Conservation (phyloP, 805 yeast genomes). For the Kuraishia molischiana region DNA sequence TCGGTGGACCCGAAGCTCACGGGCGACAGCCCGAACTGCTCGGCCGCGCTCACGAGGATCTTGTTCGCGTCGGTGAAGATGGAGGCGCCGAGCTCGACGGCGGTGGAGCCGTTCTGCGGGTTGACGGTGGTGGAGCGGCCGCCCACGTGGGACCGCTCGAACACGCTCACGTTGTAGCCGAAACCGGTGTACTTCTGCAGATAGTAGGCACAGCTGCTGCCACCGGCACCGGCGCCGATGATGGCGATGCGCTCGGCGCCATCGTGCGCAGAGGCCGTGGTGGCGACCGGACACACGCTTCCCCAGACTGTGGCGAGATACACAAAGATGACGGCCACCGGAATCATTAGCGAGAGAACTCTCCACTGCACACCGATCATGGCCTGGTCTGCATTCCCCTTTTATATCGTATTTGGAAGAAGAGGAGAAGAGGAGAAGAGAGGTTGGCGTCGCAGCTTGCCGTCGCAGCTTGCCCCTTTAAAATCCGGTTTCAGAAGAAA, state of each 20-base stretch:
- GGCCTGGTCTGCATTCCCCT: no score
- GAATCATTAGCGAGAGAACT: no score
- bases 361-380: no score
- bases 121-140: constrained; percentile 32
- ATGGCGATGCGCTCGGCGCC: constrained; percentile 22
- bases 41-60: constrained; percentile 26
- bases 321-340: no score
- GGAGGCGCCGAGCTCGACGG: constrained; percentile 36
- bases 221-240: constrained; percentile 45
- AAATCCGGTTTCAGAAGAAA: no score
- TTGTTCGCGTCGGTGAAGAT: constrained; percentile 30
- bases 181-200: constrained; percentile 26
- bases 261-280: no score
- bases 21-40: constrained; percentile 1
- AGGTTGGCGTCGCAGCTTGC: no score
- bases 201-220: constrained; percentile 36
- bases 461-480: no score
- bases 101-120: constrained; percentile 12
- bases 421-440: no score
- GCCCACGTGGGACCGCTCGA: constrained; percentile 32
- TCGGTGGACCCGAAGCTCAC: background rate
- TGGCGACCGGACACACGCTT: background rate
- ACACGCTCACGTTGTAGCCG: constrained; percentile 27
- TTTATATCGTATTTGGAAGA: no score
- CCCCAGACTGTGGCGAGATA: no score